Evolutionary conservation across 2,329 filamentous ascomycete species (phyloP), one percentile per base, ranked within the genome.

Genomic region (Daldinia sp.): DNA sequence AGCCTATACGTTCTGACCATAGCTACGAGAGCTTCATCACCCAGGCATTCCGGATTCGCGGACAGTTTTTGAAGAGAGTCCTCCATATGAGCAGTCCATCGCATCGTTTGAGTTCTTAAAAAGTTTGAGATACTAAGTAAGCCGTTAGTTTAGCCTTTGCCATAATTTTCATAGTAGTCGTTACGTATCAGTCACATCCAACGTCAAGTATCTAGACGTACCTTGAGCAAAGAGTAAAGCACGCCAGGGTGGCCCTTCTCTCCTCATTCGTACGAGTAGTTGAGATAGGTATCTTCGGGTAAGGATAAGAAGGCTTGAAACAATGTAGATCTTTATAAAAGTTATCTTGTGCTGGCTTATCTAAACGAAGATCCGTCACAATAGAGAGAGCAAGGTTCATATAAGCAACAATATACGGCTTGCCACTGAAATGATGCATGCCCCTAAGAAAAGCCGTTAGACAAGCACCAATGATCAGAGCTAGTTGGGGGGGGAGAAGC

Each of bases 41-140:
- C 78, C 0, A 79, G 75, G 21, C 77, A 77, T 57, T 87, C 82
- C 6, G 77, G 78, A 1, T 78, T 74, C 13, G 79, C 74, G 3
- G 77, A 75, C 0, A 90, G 74, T 1, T 78, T 66, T 3, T 78
- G 73, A 0, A 89, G 75, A 32, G 81, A 85, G 32, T 88, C 85
- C 27, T 87, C 85, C 77, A 89, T 82, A 52, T 87, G 81, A 1
- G 81, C 67, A 0, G 82, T 87, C 87, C 87, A 90, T 2, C 77
- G 78, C 49, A 89, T 71, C 4, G 67, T 61, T 23, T 72, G 64
- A n/a, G 62, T 67, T 48, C 63, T 67, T 25, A 74, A 39, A 37
- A 75, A 71, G 10, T 65, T 63, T 6, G 69, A 72, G 7, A 67
- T 68, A 21, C 72, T 74, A 35, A 1, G 15, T 2, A 52, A 6